phyloP scores from a whole-genome alignment of 2,329 filamentous ascomycete species.

The Aureobasidium sp. region DNA sequence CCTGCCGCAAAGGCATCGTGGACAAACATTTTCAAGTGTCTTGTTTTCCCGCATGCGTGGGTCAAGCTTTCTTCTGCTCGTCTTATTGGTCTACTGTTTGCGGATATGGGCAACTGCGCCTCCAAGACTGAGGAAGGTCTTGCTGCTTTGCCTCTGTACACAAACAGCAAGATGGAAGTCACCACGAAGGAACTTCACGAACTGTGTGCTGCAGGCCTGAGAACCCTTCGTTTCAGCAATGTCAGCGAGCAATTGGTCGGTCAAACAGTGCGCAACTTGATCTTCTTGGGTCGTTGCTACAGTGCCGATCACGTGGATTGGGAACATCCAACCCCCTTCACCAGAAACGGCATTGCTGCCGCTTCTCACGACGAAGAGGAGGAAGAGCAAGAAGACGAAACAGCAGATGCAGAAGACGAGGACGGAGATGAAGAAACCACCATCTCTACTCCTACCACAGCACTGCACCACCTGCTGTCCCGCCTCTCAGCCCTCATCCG shows the following conservation, averaged over 20 bases:
- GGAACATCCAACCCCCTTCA: slow-evolving; percentile 34
- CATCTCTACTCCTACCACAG: slow-evolving; percentile 33
- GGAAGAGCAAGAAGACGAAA: slow-evolving; percentile 37
- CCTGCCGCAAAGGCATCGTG: slow-evolving; percentile 58
- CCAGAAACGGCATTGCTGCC: slow-evolving; percentile 34
- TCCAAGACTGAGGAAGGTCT: slow-evolving; percentile 42
- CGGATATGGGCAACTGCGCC: slow-evolving; percentile 63
- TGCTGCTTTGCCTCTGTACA: slow-evolving; percentile 52
- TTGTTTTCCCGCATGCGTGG: slow-evolving; percentile 56
- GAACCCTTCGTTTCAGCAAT: slow-evolving; percentile 47
- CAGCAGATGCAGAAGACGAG: slow-evolving; percentile 35
- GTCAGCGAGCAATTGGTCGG: slow-evolving; percentile 63
- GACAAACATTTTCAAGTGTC: slow-evolving; percentile 57
- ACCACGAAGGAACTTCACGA: slow-evolving; percentile 55
- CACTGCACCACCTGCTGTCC: slow-evolving; percentile 67
- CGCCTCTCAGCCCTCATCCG: slow-evolving; percentile 72
- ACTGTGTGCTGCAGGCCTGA: slow-evolving; percentile 48
- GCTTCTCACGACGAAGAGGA: slow-evolving; percentile 36
- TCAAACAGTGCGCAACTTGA: slow-evolving; percentile 70
- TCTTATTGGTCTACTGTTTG: slow-evolving; percentile 68
- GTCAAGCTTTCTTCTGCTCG: slow-evolving; percentile 71
- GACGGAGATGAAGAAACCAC: slow-evolving; percentile 30
- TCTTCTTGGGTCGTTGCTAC: slow-evolving; percentile 66
- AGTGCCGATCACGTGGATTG: slow-evolving; percentile 48
- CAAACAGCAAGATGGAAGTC: slow-evolving; percentile 64